These are phyloP conservation scores for Candolleomyces eurysporus DNA, from an alignment of 768 basidiomycete species.

Conservation along the genomic window DNA sequence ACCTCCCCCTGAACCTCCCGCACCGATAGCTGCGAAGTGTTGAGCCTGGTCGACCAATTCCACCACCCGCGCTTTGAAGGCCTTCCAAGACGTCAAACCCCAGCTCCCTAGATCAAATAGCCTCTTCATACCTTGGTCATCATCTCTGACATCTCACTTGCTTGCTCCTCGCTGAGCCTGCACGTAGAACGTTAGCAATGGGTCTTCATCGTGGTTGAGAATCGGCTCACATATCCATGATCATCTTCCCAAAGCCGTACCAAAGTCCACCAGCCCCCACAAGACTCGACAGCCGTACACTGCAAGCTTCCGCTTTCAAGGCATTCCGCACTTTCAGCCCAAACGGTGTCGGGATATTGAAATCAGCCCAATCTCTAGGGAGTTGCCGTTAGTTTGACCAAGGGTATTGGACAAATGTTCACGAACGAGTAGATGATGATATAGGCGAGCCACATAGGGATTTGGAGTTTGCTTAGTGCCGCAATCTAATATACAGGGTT, in stretches of 20 bases:
- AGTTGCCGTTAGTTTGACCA: background rate
- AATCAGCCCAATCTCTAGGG: slow-evolving; percentile 82
- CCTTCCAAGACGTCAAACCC: slow-evolving; percentile 38
- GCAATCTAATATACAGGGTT: slow-evolving; percentile 55
- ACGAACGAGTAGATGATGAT: slow-evolving; percentile 78
- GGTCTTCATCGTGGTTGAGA: background rate
- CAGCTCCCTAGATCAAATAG: background rate
- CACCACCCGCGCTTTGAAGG: slow-evolving; percentile 72
- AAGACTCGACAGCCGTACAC: slow-evolving; percentile 77
- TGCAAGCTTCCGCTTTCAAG: slow-evolving; percentile 83
- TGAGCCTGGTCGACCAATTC: slow-evolving; percentile 86
- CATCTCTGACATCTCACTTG: slow-evolving; percentile 66
- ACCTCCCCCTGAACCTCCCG: slow-evolving; percentile 53
- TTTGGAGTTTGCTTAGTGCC: slow-evolving; percentile 68
- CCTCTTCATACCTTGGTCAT: slow-evolving; percentile 53
- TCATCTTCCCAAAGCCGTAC: slow-evolving; percentile 89
- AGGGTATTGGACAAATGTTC: background rate
- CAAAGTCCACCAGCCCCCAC: slow-evolving; percentile 88
- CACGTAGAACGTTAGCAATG: background rate
- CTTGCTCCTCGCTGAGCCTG: slow-evolving; percentile 77
- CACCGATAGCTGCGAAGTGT: slow-evolving; percentile 75
- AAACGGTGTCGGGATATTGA: slow-evolving; percentile 80
- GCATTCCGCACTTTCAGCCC: slow-evolving; percentile 77
- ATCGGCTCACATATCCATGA: slow-evolving; percentile 69
- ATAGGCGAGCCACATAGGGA: slow-evolving; percentile 92